A percentile compares a stretch with the other conserved stretches of the same genome.
These are phyloP conservation scores for Colletotrichum incanum DNA, from an alignment of 2,329 filamentous ascomycete genomes.

Conservation along the genomic window DNA sequence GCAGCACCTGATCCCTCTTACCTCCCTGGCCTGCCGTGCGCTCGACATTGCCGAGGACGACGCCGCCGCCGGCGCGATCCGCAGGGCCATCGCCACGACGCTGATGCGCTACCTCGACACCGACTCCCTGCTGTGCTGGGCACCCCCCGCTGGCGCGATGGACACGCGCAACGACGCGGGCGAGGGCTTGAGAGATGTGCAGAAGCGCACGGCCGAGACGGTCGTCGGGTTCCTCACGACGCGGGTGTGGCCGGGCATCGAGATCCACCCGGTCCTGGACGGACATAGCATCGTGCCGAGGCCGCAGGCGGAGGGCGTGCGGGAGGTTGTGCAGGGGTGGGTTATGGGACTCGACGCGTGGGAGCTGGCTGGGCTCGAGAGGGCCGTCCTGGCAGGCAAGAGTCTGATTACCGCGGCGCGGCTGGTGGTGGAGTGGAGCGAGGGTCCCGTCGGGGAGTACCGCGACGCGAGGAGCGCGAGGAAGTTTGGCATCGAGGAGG, in stretches of 20 bases:
- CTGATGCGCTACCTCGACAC: conserved; percentile 91
- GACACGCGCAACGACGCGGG: conserved; percentile 63
- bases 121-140: conserved; percentile 95
- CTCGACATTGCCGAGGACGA: conserved; percentile 85
- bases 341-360: conserved; percentile 79
- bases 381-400: conserved; percentile 88
- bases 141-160: conserved; percentile 66
- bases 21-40: conserved; percentile 86
- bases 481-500: conserved; percentile 86
- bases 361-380: conserved; percentile 90
- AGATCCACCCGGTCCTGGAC: conserved; percentile 86
- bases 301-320: conserved; percentile 81
- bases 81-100: conserved; percentile 75
- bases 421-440: conserved; percentile 89
- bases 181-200: conserved; percentile 78
- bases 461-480: conserved; percentile 47
- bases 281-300: conserved; percentile 81
- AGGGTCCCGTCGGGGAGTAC: conserved; percentile 68
- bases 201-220: conserved; percentile 78
- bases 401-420: conserved; percentile 84
- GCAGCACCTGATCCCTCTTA: conserved; percentile 91
- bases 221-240: conserved; percentile 81
- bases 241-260: conserved; percentile 87
- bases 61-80: conserved; percentile 65
- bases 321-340: conserved; percentile 85